Base-by-base conservation (phyloP, 345 rosid genomes). In the Rhodomyrtus tomentosa region DNA sequence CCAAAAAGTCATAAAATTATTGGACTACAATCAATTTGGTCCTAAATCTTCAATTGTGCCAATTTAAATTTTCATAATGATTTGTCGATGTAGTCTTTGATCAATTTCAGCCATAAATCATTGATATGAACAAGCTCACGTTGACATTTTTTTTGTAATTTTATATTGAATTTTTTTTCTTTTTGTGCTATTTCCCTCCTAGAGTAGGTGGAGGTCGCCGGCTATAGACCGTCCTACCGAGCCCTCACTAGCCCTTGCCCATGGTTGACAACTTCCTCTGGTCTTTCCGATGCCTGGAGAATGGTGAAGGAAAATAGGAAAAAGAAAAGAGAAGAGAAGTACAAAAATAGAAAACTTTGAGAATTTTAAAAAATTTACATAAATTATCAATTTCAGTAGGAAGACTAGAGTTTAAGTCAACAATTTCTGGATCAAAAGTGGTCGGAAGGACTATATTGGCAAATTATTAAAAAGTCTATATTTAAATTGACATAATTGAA, bases 71-170 rank as follows among this genome's bases (percentile, higher is more conserved):
- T n/a, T 58, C 14, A 5, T 58, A 0, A 27, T 58, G 2, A 27
- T 27, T 27, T 58, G 38, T 3, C 4, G 14, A 13, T 13, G 2
- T 7, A 27, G 0, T 58, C 29, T 6, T 58, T 58, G 0, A 0
- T 16, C 20, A 58, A 14, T 13, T 58, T 58, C 14, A 4, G 7
- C 0, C 0, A 0, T 0, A 58, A 58, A 58, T 29, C 9, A 5
- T 13, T 5, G 9, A 1, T n/a, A 0, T 58, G 7, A 15, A 56
- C 29, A 29, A 0, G n/a, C 16, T 11, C 6, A 56, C 1, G 12
- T 58, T n/a, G 18, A 6, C 2, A 27, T 13, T 27, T 27, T 56
- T 2, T 0, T 2, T 5, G 6, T 11, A n/a, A 12, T 14, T 50
- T 50, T 50, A 6, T 48, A 48, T 48, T 48, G 20, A n/a, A 6